Percentiles rank a stretch among this genome's conserved stretches.
These are phyloP conservation scores for Pisolithus thermaeus DNA, from an alignment of 1,284 basidiomycete genomes.

Conservation along the genomic window DNA sequence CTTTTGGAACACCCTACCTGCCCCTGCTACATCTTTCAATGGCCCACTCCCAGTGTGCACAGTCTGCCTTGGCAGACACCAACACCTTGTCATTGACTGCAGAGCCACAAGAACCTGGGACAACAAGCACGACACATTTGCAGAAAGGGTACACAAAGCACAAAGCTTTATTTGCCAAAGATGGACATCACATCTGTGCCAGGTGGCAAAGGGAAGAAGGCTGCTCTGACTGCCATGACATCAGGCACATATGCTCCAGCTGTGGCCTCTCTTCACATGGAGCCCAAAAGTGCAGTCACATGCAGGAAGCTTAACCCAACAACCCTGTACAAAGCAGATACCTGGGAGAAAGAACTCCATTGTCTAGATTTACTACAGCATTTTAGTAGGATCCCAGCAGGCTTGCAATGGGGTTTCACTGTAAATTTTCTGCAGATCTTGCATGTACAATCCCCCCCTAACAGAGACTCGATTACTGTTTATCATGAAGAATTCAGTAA, in stretches of 20 bases:
- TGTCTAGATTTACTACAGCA: neutral
- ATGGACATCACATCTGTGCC: neutral
- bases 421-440: neutral
- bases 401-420: neutral
- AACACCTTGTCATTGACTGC: too few species aligned
- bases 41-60: too few species aligned
- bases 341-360: neutral
- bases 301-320: too few species aligned
- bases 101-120: too few species aligned
- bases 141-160: neutral
- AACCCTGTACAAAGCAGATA: too few species aligned
- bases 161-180: neutral
- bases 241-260: constrained; percentile 18
- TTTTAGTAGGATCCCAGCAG: neutral
- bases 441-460: constrained; percentile 1
- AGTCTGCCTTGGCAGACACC: too few species aligned
- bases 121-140: neutral
- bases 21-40: too few species aligned
- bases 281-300: neutral
- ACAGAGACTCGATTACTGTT: neutral
- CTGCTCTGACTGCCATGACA: neutral
- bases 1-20: too few species aligned
- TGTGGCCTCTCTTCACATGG: constrained; percentile 10
- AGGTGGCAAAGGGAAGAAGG: neutral
- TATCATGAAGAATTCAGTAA: neutral